Percentiles rank a stretch among this genome's conserved stretches.
Conservation (phyloP, 2,329 filamentous ascomycete species). For the Aspergillus intermedius region DNA sequence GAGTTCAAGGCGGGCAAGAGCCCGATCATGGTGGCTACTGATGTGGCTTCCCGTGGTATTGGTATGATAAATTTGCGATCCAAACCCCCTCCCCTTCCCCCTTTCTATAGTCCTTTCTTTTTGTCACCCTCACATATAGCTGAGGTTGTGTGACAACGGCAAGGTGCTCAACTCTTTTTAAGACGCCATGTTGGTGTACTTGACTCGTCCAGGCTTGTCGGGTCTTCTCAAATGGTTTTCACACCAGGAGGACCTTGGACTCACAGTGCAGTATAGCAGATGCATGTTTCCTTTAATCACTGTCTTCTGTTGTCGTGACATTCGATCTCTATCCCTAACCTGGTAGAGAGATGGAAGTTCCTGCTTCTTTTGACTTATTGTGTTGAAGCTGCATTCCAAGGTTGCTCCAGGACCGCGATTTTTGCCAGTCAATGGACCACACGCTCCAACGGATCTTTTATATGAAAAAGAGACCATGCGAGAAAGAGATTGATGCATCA, state of each 20-base stretch:
- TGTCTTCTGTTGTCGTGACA: constrained; percentile 48
- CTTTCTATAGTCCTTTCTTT: constrained; percentile 25
- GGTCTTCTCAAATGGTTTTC: constrained; percentile 70
- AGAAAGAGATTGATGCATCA: constrained; percentile 54
- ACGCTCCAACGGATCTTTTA: constrained; percentile 35
- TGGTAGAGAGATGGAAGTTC: constrained; percentile 71
- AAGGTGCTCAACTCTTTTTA: constrained; percentile 81
- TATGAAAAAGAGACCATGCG: constrained; percentile 43
- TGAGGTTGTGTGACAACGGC: constrained; percentile 56
- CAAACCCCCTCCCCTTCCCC: constrained; percentile 33
- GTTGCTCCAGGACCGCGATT: constrained; percentile 60
- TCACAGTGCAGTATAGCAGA: constrained; percentile 63
- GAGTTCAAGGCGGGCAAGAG: constrained; percentile 99
- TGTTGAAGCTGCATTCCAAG: constrained; percentile 70
- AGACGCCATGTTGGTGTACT: constrained; percentile 73
- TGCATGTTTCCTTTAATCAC: constrained; percentile 45
- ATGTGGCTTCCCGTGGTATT: constrained; percentile 99
- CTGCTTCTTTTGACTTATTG: constrained; percentile 44
- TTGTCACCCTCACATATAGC: constrained; percentile 39
- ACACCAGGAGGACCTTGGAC: constrained; percentile 81
- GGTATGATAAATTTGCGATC: constrained; percentile 77
- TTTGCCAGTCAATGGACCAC: constrained; percentile 47
- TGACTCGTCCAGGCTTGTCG: constrained; percentile 83
- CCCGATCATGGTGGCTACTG: constrained; percentile 99
- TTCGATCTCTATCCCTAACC: constrained; percentile 61